Evolutionary conservation across 768 basidiomycete species (phyloP).

Genomic region (Paxillus involutus): DNA sequence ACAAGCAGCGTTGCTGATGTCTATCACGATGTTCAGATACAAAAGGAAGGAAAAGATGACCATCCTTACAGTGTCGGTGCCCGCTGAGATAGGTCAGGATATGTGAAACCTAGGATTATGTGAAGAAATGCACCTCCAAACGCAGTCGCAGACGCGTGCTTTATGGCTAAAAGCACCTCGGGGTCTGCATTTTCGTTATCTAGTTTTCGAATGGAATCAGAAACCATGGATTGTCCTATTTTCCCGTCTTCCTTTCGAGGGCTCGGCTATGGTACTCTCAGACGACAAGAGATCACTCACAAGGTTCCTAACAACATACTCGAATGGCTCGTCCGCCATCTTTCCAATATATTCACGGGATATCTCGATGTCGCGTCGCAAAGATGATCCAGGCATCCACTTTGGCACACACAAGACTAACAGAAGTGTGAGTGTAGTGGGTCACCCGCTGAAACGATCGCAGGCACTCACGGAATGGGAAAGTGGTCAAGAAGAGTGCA

Average conservation of each 20-base stretch:
- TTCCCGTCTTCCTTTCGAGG: neutral
- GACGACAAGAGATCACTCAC: neutral
- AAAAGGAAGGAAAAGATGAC: neutral
- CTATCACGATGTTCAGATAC: neutral
- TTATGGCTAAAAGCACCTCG: neutral
- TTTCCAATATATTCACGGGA: neutral
- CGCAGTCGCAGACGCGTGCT: neutral
- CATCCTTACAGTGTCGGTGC: neutral
- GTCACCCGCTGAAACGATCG: neutral
- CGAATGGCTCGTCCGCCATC: neutral
- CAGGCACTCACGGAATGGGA: conserved; percentile 3
- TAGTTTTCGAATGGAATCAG: neutral
- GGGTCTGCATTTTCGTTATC: neutral
- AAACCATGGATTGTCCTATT: neutral
- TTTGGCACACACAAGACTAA: neutral
- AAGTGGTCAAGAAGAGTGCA: conserved; percentile 1
- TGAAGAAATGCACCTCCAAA: neutral
- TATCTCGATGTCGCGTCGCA: neutral
- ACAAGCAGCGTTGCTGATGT: conserved; percentile 2
- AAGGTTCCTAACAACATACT: neutral
- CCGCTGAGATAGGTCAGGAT: neutral
- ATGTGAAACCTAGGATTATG: neutral
- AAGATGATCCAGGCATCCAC: neutral
- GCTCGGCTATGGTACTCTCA: neutral
- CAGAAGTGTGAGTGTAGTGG: neutral